Evolutionary conservation across 345 rosid species (phyloP).

Genomic region (Populus nigra): DNA sequence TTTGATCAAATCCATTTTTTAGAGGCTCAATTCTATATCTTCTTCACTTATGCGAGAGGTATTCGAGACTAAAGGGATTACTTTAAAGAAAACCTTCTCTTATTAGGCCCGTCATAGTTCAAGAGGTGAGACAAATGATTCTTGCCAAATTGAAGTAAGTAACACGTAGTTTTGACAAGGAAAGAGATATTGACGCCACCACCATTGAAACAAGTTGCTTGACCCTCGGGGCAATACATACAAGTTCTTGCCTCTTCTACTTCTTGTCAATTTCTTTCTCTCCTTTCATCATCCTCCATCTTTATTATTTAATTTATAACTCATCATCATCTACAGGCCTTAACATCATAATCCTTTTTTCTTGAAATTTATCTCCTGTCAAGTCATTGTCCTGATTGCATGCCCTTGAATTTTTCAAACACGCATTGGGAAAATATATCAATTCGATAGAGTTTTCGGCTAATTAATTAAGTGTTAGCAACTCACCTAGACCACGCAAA

Average conservation of each 20-base stretch:
- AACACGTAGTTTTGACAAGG: neutral
- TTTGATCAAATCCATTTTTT: too few species aligned
- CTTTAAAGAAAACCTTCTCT: too few species aligned
- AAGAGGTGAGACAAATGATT: neutral
- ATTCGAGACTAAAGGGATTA: too few species aligned
- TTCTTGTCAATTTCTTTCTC: neutral
- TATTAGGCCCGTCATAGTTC: too few species aligned
- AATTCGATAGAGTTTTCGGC: neutral
- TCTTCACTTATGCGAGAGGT: too few species aligned
- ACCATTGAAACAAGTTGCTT: neutral
- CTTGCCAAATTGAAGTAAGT: neutral
- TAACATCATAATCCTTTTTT: neutral
- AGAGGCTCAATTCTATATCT: too few species aligned
- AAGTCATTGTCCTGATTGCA: neutral
- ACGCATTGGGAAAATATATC: too few species aligned
- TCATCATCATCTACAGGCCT: neutral
- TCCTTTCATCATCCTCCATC: neutral
- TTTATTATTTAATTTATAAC: neutral
- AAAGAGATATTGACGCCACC: neutral
- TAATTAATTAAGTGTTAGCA: neutral
- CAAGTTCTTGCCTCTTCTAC: too few species aligned
- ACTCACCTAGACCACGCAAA: too few species aligned
- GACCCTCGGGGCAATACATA: neutral
- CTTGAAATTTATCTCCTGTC: neutral
- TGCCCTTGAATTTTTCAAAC: neutral